Percentiles rank a stretch among this genome's conserved stretches.
These are phyloP conservation scores for Capsella rubella DNA, from an alignment of 441 rosid species.

Conservation along the genomic window DNA sequence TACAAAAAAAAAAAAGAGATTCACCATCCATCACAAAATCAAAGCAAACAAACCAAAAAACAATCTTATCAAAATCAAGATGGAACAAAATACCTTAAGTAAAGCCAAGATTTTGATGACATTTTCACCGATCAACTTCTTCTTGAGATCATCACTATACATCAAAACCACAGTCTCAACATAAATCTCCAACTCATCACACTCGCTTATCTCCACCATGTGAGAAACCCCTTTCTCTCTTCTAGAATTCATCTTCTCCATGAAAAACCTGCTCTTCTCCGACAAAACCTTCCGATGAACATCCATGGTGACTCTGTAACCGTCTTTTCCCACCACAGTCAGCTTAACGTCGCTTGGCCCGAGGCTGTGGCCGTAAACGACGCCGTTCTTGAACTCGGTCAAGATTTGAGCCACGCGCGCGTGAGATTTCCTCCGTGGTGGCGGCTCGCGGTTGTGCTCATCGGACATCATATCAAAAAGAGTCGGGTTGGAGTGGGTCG, in stretches of 20 bases:
- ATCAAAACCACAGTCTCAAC: constrained; percentile 87
- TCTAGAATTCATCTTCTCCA: constrained; percentile 65
- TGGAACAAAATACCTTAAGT: constrained; percentile 68
- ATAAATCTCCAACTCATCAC: constrained; percentile 90
- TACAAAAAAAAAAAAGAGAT: background rate
- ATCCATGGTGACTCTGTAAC: constrained; percentile 69
- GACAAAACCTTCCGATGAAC: constrained; percentile 74
- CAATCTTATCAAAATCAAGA: background rate
- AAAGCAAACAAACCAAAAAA: constrained; percentile 14
- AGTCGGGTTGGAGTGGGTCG: constrained; percentile 55
- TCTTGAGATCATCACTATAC: constrained; percentile 83
- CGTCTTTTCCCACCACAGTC: constrained; percentile 78
- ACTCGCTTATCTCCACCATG: constrained; percentile 92
- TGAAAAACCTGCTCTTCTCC: constrained; percentile 82
- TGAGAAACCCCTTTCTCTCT: constrained; percentile 72
- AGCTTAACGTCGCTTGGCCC: constrained; percentile 81
- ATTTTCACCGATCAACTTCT: constrained; percentile 70
- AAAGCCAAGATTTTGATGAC: constrained; percentile 76
- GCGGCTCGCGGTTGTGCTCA: constrained; percentile 60
- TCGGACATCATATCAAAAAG: constrained; percentile 94
- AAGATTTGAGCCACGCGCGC: constrained; percentile 65
- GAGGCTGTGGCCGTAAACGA: constrained; percentile 39
- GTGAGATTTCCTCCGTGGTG: constrained; percentile 61
- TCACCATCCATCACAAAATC: constrained; percentile 13
- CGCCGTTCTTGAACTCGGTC: constrained; percentile 54